Evolutionary conservation across 495 filamentous ascomycete genomes (phyloP).

Genomic region (Trichocladium antarcticum): DNA sequence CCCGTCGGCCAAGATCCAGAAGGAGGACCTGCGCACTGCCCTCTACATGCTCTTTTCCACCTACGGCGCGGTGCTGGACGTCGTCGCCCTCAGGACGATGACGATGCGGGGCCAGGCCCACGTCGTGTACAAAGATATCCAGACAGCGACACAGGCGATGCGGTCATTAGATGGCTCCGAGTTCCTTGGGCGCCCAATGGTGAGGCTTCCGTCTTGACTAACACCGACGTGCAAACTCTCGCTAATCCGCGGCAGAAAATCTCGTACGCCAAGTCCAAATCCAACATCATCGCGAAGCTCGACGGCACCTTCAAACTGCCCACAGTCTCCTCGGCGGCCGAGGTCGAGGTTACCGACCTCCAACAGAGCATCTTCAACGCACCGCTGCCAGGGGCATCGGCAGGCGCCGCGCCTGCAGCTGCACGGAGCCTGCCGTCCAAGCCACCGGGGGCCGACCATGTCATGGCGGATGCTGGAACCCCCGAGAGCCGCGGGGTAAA

Average conservation of each 20-base stretch:
- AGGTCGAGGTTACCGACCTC: conserved; percentile 56
- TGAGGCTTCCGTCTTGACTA: conserved; percentile 33
- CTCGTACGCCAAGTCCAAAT: conserved; percentile 76
- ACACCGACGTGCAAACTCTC: neutral
- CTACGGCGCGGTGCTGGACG: conserved; percentile 84
- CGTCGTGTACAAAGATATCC: conserved; percentile 77
- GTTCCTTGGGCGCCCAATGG: conserved; percentile 80
- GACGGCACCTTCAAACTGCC: conserved; percentile 77
- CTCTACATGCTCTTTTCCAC: conserved; percentile 91
- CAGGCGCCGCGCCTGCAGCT: conserved; percentile 33
- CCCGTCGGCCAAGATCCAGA: conserved; percentile 68
- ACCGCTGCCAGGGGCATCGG: conserved; percentile 41
- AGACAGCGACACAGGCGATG: conserved; percentile 82
- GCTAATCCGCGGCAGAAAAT: conserved; percentile 55
- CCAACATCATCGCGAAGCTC: conserved; percentile 73
- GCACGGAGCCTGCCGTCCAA: conserved; percentile 33
- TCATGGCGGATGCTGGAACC: conserved; percentile 34
- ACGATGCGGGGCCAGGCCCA: conserved; percentile 96
- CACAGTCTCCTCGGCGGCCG: conserved; percentile 36
- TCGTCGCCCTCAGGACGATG: conserved; percentile 76
- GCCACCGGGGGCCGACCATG: conserved; percentile 31
- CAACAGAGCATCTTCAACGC: conserved; percentile 75
- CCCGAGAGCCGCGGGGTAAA: conserved; percentile 46
- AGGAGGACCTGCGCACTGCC: conserved; percentile 66
- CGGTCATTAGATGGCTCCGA: conserved; percentile 75